A percentile compares a stretch with the other conserved stretches of the same genome.
Conservation (phyloP, 257 asterid species). For the Paulownia fortunei region DNA sequence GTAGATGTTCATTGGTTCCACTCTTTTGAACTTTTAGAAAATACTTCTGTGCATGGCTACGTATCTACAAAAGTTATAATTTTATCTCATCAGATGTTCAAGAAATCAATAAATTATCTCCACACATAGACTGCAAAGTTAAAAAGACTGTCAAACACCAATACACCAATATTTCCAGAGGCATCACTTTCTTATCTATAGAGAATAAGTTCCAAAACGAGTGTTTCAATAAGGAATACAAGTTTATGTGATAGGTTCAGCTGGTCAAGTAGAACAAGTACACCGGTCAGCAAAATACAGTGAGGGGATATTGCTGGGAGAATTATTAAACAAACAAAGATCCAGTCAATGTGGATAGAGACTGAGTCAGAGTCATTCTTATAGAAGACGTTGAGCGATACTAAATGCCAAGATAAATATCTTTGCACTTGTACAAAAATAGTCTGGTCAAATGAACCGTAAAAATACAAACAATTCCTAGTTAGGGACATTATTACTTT, state of each 20-base stretch:
- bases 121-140: background rate
- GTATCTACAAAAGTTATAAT: too few species aligned
- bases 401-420: background rate
- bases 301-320: too few species aligned
- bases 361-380: too few species aligned
- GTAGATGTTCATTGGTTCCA: too few species aligned
- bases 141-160: too few species aligned
- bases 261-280: background rate
- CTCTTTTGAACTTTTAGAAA: too few species aligned
- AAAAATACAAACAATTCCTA: background rate
- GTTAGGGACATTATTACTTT: background rate
- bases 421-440: background rate
- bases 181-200: background rate
- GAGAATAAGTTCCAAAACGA: background rate
- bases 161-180: background rate
- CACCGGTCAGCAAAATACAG: background rate
- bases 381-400: too few species aligned
- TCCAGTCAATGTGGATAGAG: slow-evolving; percentile 15
- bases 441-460: background rate
- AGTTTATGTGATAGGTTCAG: background rate
- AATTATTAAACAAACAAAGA: too few species aligned
- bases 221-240: background rate
- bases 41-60: too few species aligned
- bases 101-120: slow-evolving; percentile 1
- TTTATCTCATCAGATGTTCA: background rate